Evolutionary conservation across 305 asterid genomes (phyloP).

Genomic region (Fraxinus dipetala): DNA sequence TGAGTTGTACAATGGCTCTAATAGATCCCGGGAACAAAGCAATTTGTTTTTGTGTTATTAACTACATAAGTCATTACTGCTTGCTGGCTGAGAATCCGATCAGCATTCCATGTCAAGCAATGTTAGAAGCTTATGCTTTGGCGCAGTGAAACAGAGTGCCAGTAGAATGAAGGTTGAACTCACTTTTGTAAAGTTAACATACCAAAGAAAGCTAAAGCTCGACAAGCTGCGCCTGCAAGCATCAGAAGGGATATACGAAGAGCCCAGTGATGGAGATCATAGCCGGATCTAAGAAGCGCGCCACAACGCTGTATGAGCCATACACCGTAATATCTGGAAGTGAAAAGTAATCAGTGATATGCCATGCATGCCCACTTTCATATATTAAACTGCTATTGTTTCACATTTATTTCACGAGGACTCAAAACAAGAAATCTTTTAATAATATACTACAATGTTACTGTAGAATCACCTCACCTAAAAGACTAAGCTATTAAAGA

Average conservation of each 20-base stretch:
- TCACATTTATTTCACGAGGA: not conserved
- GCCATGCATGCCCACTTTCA: not conserved
- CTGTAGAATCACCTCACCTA: not conserved
- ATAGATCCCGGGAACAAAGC: not conserved
- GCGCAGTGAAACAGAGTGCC: not conserved
- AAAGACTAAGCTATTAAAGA: not conserved
- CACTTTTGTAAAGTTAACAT: constrained; percentile 53
- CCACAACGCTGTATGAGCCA: constrained; percentile 96
- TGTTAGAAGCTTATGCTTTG: not conserved
- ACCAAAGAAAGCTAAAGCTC: constrained; percentile 57
- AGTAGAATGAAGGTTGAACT: constrained; percentile 27
- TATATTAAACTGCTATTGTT: not conserved
- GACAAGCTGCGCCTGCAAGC: constrained; percentile 60
- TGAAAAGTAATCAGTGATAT: not conserved
- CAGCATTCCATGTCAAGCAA: not conserved
- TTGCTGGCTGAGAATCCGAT: not conserved
- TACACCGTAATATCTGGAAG: constrained; percentile 74
- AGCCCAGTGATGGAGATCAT: constrained; percentile 56
- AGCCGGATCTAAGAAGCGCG: constrained; percentile 48
- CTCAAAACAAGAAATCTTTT: not conserved
- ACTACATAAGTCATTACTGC: not conserved
- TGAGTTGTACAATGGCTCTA: not conserved
- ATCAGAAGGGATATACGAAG: constrained; percentile 61
- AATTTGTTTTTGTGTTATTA: not conserved
- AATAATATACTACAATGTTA: not conserved